Evolutionary conservation across 2,329 filamentous ascomycete genomes (phyloP).

Genomic region (Arthrobotrys megalospora): DNA sequence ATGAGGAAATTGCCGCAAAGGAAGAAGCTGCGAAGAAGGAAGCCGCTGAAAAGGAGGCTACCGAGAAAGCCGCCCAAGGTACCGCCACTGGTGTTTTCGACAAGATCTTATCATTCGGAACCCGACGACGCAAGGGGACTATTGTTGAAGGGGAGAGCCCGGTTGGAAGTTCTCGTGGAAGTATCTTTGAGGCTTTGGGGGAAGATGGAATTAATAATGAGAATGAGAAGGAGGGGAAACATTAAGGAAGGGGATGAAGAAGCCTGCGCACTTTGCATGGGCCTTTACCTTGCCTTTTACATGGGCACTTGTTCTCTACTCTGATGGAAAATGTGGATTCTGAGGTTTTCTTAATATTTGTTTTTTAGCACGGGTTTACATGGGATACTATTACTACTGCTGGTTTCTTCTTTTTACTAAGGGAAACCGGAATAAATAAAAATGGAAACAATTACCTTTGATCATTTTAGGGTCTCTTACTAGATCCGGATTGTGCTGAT

Average conservation of each 20-base stretch:
- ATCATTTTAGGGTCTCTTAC: background rate
- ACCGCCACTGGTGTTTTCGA: conserved; percentile 37
- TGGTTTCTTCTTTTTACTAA: background rate
- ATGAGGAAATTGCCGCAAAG: background rate
- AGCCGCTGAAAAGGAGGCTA: background rate
- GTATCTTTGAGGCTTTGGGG: conserved; percentile 29
- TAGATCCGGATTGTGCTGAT: too few relatives aligned
- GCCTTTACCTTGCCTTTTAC: background rate
- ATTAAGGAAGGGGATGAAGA: background rate
- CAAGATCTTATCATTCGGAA: conserved; percentile 27
- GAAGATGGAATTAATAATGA: conserved; percentile 6
- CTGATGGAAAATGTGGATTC: background rate
- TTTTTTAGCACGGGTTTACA: conserved; percentile 21
- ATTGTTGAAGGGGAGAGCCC: conserved; percentile 43
- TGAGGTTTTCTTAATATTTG: background rate
- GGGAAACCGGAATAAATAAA: background rate
- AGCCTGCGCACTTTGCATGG: background rate
- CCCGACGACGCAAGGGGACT: conserved; percentile 38
- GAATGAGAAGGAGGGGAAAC: conserved; percentile 11
- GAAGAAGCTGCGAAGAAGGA: background rate
- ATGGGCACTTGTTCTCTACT: background rate
- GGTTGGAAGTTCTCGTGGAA: conserved; percentile 37
- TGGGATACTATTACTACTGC: conserved; percentile 1
- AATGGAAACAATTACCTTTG: background rate
- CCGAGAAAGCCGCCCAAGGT: background rate